phyloP scores from a whole-genome alignment of 23 red algal genomes.

The Agarophyton chilense region DNA sequence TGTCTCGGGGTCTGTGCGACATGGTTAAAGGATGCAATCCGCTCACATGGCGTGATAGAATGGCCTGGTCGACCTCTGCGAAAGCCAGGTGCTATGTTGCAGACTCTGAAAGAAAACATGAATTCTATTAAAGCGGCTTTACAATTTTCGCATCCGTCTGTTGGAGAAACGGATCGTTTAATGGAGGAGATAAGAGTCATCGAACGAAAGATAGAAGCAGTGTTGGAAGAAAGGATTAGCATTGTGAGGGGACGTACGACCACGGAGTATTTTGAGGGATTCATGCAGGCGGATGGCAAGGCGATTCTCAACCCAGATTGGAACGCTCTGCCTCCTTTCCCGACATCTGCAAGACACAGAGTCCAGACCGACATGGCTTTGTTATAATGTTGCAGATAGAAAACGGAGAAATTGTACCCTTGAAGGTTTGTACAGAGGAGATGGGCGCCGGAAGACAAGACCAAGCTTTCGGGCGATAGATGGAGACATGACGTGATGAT shows the following conservation, averaged over 20 bases:
- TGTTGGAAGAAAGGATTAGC: not conserved
- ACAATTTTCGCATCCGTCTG: slow-evolving; percentile 13
- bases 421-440: no score
- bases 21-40: slow-evolving; percentile 68
- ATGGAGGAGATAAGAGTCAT: not conserved
- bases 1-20: slow-evolving; percentile 48
- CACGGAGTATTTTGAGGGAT: slow-evolving; percentile 21
- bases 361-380: no score
- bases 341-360: not conserved
- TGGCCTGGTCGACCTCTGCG: slow-evolving; percentile 67
- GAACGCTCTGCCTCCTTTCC: slow-evolving; percentile 51
- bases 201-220: slow-evolving; percentile 1
- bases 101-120: slow-evolving; percentile 11
- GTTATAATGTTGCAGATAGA: no score
- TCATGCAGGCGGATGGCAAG: not conserved
- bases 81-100: slow-evolving; percentile 20
- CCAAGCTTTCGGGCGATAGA: no score
- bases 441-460: no score
- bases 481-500: no score
- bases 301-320: slow-evolving; percentile 33
- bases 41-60: slow-evolving; percentile 32
- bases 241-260: slow-evolving; percentile 9
- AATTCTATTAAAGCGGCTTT: slow-evolving; percentile 15
- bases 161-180: not conserved
- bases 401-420: no score